A percentile compares a stretch with the other conserved stretches of the same genome.
Evolutionary conservation across 1,284 basidiomycete genomes (phyloP).

Genomic region (Melampsora abietis-canadensis): DNA sequence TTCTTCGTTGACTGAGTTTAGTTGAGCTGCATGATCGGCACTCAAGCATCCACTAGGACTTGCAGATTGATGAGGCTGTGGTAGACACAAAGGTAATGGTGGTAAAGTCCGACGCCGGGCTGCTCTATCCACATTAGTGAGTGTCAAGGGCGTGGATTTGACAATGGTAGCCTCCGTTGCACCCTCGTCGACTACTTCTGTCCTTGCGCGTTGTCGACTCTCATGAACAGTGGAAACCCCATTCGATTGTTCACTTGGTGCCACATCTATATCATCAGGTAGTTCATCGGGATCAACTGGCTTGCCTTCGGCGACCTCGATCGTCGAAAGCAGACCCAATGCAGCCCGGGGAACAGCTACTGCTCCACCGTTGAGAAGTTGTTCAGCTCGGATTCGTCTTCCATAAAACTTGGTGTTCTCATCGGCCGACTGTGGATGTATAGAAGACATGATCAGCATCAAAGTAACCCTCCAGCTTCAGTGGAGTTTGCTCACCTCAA

Average conservation of each 20-base stretch:
- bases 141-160: not conserved
- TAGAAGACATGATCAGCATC: too few species aligned
- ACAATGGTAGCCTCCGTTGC: not conserved
- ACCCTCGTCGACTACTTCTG: constrained; percentile 4
- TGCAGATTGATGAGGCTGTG: too few species aligned
- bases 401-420: constrained; percentile 41
- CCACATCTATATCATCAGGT: constrained; percentile 24
- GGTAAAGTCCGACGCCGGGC: constrained; percentile 24
- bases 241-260: constrained; percentile 26
- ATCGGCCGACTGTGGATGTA: not conserved
- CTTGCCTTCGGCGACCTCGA: constrained; percentile 30
- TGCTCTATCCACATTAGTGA: not conserved
- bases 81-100: constrained; percentile 14
- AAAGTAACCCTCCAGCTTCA: too few species aligned
- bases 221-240: constrained; percentile 24
- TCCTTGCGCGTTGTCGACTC: constrained; percentile 11
- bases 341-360: constrained; percentile 32
- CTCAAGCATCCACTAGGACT: too few species aligned
- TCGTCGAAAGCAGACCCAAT: constrained; percentile 21
- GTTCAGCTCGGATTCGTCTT: constrained; percentile 24
- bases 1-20: too few species aligned
- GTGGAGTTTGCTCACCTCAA: not conserved
- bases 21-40: too few species aligned
- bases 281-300: constrained; percentile 26
- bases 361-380: constrained; percentile 31